Conservation (phyloP, 2,329 filamentous ascomycete species). For the Sclerotinia sclerotiorum region DNA sequence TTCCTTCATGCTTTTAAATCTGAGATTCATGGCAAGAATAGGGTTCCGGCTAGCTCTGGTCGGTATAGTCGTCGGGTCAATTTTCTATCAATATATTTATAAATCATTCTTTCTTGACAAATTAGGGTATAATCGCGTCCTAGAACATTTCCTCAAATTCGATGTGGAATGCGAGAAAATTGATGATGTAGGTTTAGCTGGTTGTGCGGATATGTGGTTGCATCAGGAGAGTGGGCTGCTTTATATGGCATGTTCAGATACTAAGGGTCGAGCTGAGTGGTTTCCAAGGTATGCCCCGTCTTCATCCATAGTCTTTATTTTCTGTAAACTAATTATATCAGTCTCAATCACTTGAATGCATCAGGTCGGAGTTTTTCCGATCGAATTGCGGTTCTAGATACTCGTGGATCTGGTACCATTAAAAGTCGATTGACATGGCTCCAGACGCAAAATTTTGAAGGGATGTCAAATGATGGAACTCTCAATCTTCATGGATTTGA, state of each 20-base stretch:
- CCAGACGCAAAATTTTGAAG: slow-evolving; percentile 31
- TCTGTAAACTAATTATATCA: slow-evolving; percentile 18
- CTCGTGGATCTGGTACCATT: slow-evolving; percentile 31
- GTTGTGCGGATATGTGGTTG: slow-evolving; percentile 40
- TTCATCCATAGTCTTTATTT: background rate
- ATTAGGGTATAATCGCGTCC: slow-evolving; percentile 39
- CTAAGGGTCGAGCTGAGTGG: slow-evolving; percentile 32
- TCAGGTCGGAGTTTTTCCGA: slow-evolving; percentile 31
- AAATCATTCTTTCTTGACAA: slow-evolving; percentile 37
- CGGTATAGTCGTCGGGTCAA: slow-evolving; percentile 29
- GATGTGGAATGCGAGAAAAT: slow-evolving; percentile 35
- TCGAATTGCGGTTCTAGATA: slow-evolving; percentile 36
- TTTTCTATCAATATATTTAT: slow-evolving; percentile 40
- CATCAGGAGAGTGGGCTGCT: slow-evolving; percentile 36
- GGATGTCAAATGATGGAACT: slow-evolving; percentile 32
- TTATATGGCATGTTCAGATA: slow-evolving; percentile 37
- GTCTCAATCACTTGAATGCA: slow-evolving; percentile 33
- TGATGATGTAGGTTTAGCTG: slow-evolving; percentile 32
- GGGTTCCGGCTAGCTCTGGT: slow-evolving; percentile 12
- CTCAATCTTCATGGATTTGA: slow-evolving; percentile 42
- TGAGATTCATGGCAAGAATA: slow-evolving; percentile 17
- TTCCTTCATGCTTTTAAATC: background rate
- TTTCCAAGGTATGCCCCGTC: slow-evolving; percentile 30
- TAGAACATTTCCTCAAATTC: slow-evolving; percentile 41
- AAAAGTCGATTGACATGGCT: slow-evolving; percentile 33